Conservation (phyloP, 1,284 basidiomycete species). For the Fistulinella cinereoalba region DNA sequence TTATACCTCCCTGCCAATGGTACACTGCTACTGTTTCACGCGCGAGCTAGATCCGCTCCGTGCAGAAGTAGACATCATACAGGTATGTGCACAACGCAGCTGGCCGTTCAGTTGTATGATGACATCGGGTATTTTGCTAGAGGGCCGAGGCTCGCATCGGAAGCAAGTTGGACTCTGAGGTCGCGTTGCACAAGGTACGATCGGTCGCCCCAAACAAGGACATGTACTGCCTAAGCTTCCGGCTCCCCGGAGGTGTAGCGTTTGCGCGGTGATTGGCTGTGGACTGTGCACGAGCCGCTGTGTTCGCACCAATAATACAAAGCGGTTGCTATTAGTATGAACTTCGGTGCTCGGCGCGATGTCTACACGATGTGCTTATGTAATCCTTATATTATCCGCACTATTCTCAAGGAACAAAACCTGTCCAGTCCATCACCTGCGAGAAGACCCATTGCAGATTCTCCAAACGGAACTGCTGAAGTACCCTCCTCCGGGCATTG, state of each 20-base stretch:
- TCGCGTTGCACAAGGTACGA: slow-evolving; percentile 76
- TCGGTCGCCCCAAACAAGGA: slow-evolving; percentile 96
- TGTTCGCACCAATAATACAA: slow-evolving; percentile 4
- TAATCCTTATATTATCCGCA: slow-evolving; percentile 24
- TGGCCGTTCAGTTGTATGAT: slow-evolving; percentile 4
- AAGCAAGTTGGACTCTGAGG: slow-evolving; percentile 49
- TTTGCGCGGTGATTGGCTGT: slow-evolving; percentile 28
- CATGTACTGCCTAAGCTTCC: slow-evolving; percentile 97
- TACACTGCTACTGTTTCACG: slow-evolving; percentile 98
- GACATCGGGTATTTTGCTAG: slow-evolving; percentile 40
- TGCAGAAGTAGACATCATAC: slow-evolving; percentile 74
- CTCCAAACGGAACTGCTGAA: slow-evolving; percentile 18
- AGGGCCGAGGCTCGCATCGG: slow-evolving; percentile 73
- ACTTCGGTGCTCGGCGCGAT: not conserved
- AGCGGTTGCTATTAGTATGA: slow-evolving; percentile 1
- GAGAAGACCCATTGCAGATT: slow-evolving; percentile 11
- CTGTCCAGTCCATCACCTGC: not conserved
- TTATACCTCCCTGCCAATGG: slow-evolving; percentile 76
- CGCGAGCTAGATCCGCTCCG: slow-evolving; percentile 71
- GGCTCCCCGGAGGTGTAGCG: slow-evolving; percentile 66
- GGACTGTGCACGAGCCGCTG: not conserved
- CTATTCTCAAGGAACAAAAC: slow-evolving; percentile 13
- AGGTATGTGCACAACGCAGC: slow-evolving; percentile 50
- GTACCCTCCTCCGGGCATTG: slow-evolving; percentile 14
- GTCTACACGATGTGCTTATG: slow-evolving; percentile 17